A percentile compares a stretch with the other conserved stretches of the same genome.
phyloP scores from a whole-genome alignment of 2,329 filamentous ascomycete species.

The Aspergillus caelatus region DNA sequence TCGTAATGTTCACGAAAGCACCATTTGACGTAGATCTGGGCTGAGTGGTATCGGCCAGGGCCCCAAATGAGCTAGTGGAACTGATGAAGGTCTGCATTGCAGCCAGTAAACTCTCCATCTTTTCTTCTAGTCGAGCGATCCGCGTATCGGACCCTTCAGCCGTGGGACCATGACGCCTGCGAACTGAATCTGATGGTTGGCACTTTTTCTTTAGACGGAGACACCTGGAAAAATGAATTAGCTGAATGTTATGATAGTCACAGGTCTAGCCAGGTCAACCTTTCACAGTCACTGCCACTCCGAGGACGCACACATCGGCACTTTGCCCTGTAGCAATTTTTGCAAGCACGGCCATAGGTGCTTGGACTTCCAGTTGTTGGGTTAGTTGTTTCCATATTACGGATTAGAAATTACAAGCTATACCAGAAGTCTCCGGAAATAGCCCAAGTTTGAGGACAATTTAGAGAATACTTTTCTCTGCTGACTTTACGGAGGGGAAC shows the following conservation, averaged over 20 bases:
- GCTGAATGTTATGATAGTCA: neutral
- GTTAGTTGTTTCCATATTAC: conserved; percentile 20
- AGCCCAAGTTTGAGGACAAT: no score
- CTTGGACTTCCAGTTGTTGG: conserved; percentile 14
- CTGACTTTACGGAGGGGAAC: no score
- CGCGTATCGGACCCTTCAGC: conserved; percentile 32
- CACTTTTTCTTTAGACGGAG: conserved; percentile 41
- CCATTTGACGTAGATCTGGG: neutral
- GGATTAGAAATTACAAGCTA: neutral
- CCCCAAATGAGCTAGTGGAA: neutral
- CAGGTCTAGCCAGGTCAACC: conserved; percentile 15
- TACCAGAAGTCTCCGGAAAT: neutral
- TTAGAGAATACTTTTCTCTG: no score
- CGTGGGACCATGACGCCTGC: conserved; percentile 31
- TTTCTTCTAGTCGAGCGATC: conserved; percentile 40
- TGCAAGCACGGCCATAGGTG: conserved; percentile 33
- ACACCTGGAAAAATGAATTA: conserved; percentile 29
- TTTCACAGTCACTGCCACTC: conserved; percentile 28
- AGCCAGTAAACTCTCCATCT: conserved; percentile 36
- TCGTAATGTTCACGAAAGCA: neutral
- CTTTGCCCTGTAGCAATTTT: conserved; percentile 35
- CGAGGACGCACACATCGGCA: conserved; percentile 29
- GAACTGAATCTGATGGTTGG: conserved; percentile 37
- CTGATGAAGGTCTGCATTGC: conserved; percentile 30
- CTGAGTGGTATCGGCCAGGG: no score